Evolutionary conservation across 208 protist species (phyloP), one percentile per base, ranked within the genome.

Genomic region (Tritrichomonas foetus): DNA sequence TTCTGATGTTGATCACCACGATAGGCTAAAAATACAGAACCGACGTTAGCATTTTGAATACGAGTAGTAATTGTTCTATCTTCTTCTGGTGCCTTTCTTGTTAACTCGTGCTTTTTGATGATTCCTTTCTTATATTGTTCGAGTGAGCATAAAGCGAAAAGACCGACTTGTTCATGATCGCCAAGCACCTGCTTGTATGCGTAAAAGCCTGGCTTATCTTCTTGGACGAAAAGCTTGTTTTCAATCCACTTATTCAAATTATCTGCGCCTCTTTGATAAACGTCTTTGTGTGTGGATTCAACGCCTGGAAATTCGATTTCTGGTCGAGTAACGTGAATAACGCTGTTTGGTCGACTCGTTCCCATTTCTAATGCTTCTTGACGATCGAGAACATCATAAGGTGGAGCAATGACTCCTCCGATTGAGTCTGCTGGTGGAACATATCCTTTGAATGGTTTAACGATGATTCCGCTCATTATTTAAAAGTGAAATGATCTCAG

Each of bases 51-150:
- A 49, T 69, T 93, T 64, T 93, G 89, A 20, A 69, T 72, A 33
- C 41, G 14, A 41, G 55, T 64, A 50, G 57, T 72, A 39, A 33
- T 64, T 53, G 89, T 93, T 39, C 89, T 16, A 33, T 93, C 89
- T 30, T 72, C 55, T 49, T 93, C 89, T 74, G 50, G 50, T 8
- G 36, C 39, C 39, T 64, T 64, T 36, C 89, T 0, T 53, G 89
- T 93, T 33, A 33, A 25, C 33, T 93, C 89, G 33, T 93, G 89
- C 44, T 72, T 93, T 33, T 93, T 93, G 27, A 93, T 93, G 36
- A 93, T 64, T 2, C 57, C 57, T n/a, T 93, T 44, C 3, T 93
- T 50, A 64, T 93, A 93, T 33, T 93, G 89, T 41, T 93, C 39
- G 39, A 33, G 44, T n/a, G 36, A 53, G 41, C 30, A 64, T 36